Conservation (phyloP, 805 yeast genomes). For the Ogataea populi-albae region DNA sequence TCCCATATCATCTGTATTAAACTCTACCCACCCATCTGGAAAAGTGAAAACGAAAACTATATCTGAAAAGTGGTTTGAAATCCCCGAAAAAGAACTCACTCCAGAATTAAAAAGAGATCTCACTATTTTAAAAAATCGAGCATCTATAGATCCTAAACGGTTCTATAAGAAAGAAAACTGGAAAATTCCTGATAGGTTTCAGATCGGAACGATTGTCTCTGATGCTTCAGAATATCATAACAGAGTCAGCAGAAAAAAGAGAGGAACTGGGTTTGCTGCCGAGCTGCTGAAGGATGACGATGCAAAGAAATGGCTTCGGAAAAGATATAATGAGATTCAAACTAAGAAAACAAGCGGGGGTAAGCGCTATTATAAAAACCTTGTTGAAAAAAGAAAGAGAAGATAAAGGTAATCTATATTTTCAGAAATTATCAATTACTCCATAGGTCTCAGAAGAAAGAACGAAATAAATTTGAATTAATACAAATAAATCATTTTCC, state of each 20-base stretch:
- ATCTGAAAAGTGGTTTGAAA: conserved; percentile 65
- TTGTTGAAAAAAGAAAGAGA: conserved; percentile 53
- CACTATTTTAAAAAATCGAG: conserved; percentile 75
- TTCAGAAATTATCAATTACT: no score
- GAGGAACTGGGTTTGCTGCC: conserved; percentile 77
- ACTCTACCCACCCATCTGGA: conserved; percentile 12
- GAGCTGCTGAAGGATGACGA: conserved; percentile 75
- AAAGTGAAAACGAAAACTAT: conserved; percentile 44
- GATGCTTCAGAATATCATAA: conserved; percentile 77
- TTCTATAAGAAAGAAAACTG: conserved; percentile 86
- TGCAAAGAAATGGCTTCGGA: conserved; percentile 73
- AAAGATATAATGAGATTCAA: conserved; percentile 81
- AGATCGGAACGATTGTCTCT: conserved; percentile 84
- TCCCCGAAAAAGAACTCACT: conserved; percentile 75
- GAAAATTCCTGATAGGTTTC: conserved; percentile 57
- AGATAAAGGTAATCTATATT: conserved; percentile 1
- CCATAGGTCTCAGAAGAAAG: no score
- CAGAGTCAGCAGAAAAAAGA: conserved; percentile 63
- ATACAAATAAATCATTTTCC: no score
- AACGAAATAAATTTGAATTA: no score
- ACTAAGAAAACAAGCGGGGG: conserved; percentile 59
- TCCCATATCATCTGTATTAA: conserved; percentile 35
- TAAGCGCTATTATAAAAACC: conserved; percentile 61
- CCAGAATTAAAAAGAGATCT: conserved; percentile 73
- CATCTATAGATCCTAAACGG: conserved; percentile 91